Base-by-base conservation (phyloP, 179 eudicot species). In the Gypsophila paniculata region DNA sequence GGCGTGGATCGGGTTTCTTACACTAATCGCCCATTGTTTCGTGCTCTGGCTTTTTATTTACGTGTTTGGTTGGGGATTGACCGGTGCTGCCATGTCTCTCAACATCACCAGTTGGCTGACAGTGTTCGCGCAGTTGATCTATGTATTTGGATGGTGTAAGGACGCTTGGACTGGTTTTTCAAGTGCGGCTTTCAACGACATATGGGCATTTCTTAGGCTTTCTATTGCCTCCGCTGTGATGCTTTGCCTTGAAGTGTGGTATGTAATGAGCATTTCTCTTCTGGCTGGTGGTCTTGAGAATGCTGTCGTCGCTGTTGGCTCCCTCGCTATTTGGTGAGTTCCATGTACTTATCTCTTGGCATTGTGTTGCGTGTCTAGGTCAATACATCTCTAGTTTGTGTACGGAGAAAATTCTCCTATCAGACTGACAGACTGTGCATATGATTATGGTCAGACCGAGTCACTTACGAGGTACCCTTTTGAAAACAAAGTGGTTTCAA, bases 201-300 rank as follows among this genome's bases (percentile, higher is more conserved):
- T 92, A 4, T 88, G 97, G 90, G 82, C 85, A 0, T 91, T 91
- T 73, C 83, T 87, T 5, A 81, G 72, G 81, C 91, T 92, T 8
- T 92, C 98, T 0, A 59, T 90, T 69, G 91, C 93, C 13, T 93
- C 98, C 5, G 97, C 97, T 65, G 82, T 91, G 6, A 93, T 93
- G 98, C 72, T 86, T 32, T 87, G 92, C 71, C 72, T 90, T 42
- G 95, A 91, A 72, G 66, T 87, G 0, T 91, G 97, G 95, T 91
- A 89, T 68, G 68, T 87, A 64, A 83, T 84, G 95, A 86, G 86
- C 57, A 81, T 91, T 7, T 84, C 77, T 63, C 79, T 91, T 51
- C 88, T 91, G 68, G 76, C 89, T 12, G 96, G 96, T 23, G 84
- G 83, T 73, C 91, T 89, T 69, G 74, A 80, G 10, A 78, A 91